These are phyloP conservation scores for Penicillium taxi DNA, from an alignment of 495 filamentous ascomycete genomes.

Conservation along the genomic window DNA sequence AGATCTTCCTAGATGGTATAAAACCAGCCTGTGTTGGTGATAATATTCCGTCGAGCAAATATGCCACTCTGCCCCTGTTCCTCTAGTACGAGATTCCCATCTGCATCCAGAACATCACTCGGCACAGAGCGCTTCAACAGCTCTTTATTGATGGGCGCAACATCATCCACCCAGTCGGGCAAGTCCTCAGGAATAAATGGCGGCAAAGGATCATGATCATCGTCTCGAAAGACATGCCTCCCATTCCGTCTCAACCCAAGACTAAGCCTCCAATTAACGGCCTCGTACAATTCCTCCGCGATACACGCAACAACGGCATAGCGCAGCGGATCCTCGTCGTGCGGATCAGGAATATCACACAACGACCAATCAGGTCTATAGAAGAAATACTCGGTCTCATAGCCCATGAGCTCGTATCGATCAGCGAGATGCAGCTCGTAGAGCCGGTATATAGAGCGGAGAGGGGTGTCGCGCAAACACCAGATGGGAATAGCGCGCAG, in stretches of 20 bases:
- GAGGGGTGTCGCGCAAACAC: constrained; percentile 28
- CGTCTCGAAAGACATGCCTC: constrained; percentile 21
- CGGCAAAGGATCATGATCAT: constrained; percentile 15
- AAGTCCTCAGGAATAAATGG: constrained; percentile 16
- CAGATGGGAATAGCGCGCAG: constrained; percentile 27
- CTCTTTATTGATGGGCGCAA: constrained; percentile 16
- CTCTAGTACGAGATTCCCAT: constrained; percentile 22
- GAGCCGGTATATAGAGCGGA: constrained; percentile 32
- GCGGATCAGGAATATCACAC: constrained; percentile 26
- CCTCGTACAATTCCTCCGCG: constrained; percentile 27
- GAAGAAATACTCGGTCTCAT: constrained; percentile 34
- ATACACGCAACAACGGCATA: constrained; percentile 34
- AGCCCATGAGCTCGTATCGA: constrained; percentile 17
- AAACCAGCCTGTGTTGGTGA: constrained; percentile 25
- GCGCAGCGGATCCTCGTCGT: constrained; percentile 27
- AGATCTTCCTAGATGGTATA: constrained; percentile 24
- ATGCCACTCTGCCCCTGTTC: constrained; percentile 11
- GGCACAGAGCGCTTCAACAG: constrained; percentile 13
- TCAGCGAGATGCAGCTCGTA: constrained; percentile 27
- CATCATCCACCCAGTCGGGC: constrained; percentile 17
- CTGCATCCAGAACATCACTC: constrained; percentile 6
- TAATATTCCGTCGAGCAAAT: constrained; percentile 26
- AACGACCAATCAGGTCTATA: constrained; percentile 22
- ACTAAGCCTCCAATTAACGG: constrained; percentile 34
- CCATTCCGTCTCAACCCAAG: constrained; percentile 27